A percentile compares a stretch with the other conserved stretches of the same genome.
These are phyloP conservation scores for Podosphaera xanthii DNA, from an alignment of 2,329 filamentous ascomycete genomes.

Conservation along the genomic window DNA sequence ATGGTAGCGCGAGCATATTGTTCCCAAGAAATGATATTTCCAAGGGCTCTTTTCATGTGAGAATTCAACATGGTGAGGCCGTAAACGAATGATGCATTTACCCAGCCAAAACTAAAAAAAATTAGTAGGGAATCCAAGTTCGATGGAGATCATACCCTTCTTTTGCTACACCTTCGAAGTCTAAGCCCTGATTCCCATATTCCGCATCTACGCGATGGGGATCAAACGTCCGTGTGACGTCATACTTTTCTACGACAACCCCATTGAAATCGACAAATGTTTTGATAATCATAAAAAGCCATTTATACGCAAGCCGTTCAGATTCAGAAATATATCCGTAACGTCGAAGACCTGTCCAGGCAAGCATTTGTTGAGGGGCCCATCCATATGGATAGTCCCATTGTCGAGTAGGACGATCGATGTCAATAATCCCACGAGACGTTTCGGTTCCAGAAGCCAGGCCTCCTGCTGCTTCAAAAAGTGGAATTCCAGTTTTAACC, in stretches of 20 bases:
- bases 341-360: slow-evolving; percentile 77
- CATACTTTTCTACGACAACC: slow-evolving; percentile 95
- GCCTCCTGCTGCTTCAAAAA: slow-evolving; percentile 72
- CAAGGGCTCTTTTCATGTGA: slow-evolving; percentile 73
- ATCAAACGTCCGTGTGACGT: slow-evolving; percentile 74
- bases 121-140: slow-evolving; percentile 7
- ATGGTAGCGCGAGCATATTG: slow-evolving; percentile 4
- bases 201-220: slow-evolving; percentile 90
- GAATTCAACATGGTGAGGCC: slow-evolving; percentile 72
- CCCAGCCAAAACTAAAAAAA: slow-evolving; percentile 69
- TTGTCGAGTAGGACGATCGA: slow-evolving; percentile 79
- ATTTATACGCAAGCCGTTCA: slow-evolving; percentile 78
- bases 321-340: slow-evolving; percentile 86
- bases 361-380: slow-evolving; percentile 96
- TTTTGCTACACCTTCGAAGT: slow-evolving; percentile 87
- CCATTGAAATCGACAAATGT: slow-evolving; percentile 97
- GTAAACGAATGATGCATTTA: slow-evolving; percentile 93
- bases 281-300: slow-evolving; percentile 96
- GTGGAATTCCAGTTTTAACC: slow-evolving; percentile 60
- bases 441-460: slow-evolving; percentile 75
- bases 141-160: slow-evolving; percentile 49
- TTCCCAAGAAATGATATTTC: slow-evolving; percentile 53
- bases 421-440: slow-evolving; percentile 56
- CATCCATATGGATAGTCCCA: slow-evolving; percentile 98
- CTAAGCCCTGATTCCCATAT: slow-evolving; percentile 87